phyloP scores from a whole-genome alignment of 2,329 filamentous ascomycete genomes.

The Claviceps sp. region DNA sequence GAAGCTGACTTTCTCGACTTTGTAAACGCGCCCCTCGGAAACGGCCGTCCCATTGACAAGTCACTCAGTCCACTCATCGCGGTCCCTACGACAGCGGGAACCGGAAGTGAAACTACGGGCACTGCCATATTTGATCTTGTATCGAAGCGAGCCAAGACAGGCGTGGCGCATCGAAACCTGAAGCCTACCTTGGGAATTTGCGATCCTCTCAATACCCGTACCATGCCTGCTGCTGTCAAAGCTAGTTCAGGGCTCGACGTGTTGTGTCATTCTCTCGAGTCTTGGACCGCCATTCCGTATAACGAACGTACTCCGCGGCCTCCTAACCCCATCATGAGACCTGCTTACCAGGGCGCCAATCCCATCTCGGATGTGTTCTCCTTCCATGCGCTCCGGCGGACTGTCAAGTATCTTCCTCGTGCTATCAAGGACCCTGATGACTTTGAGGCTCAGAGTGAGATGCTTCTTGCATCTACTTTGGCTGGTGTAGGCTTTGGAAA shows the following conservation, averaged over 20 bases:
- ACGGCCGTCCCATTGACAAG: conserved; percentile 62
- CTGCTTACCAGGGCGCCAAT: conserved; percentile 93
- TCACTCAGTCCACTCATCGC: conserved; percentile 65
- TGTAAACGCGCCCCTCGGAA: conserved; percentile 87
- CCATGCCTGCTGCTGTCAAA: conserved; percentile 91
- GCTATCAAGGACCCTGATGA: conserved; percentile 82
- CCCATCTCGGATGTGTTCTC: conserved; percentile 97
- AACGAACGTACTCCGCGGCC: conserved; percentile 74
- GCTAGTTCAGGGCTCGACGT: conserved; percentile 88
- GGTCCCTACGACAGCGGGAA: conserved; percentile 72
- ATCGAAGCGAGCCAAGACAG: conserved; percentile 81
- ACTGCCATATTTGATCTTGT: conserved; percentile 97
- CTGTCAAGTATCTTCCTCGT: conserved; percentile 84
- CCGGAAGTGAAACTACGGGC: conserved; percentile 87
- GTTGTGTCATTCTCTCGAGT: conserved; percentile 87
- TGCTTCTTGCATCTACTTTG: conserved; percentile 87
- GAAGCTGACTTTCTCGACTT: conserved; percentile 95
- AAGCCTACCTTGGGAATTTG: conserved; percentile 90
- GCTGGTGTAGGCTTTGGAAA: conserved; percentile 96
- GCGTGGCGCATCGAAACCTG: conserved; percentile 85
- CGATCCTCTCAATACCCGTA: conserved; percentile 77
- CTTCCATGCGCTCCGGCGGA: conserved; percentile 66
- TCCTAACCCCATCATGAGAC: conserved; percentile 75
- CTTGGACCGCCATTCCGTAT: conserved; percentile 95
- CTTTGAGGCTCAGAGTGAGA: conserved; percentile 81